These are phyloP conservation scores for Fusarium keratoplasticum DNA, from an alignment of 2,329 filamentous ascomycete genomes.

Conservation along the genomic window DNA sequence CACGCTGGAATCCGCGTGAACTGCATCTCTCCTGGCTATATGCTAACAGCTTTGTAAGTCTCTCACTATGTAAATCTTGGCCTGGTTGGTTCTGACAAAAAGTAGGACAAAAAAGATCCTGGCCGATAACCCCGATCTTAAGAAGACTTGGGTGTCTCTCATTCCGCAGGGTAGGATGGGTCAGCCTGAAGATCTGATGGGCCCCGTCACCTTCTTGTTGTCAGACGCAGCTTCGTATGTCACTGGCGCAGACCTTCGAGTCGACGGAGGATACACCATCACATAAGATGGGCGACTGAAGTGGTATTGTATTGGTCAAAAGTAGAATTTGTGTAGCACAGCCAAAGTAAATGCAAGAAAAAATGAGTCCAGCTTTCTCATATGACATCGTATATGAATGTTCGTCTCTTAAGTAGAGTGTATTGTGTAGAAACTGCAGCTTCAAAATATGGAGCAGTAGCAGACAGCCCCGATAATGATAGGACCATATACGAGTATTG, in stretches of 20 bases:
- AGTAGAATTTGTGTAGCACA: background rate
- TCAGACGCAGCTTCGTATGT: constrained; percentile 83
- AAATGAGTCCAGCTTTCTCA: background rate
- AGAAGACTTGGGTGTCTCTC: constrained; percentile 88
- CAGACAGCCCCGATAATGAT: background rate
- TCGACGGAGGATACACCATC: constrained; percentile 86
- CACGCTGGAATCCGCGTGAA: constrained; percentile 89
- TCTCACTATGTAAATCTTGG: accelerated
- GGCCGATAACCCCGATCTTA: constrained; percentile 93
- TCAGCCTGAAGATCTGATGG: constrained; percentile 89
- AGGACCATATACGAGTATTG: background rate
- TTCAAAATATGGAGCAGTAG: background rate
- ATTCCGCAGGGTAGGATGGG: constrained; percentile 97
- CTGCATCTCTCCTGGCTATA: constrained; percentile 94
- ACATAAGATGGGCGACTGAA: constrained; percentile 62
- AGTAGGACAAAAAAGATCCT: constrained; percentile 89
- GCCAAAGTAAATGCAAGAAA: background rate
- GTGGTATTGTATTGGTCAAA: background rate
- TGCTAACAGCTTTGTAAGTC: constrained; percentile 89
- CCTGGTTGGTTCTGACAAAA: background rate
- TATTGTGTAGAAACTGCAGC: background rate
- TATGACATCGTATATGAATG: background rate
- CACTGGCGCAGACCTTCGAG: constrained; percentile 77
- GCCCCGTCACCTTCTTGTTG: constrained; percentile 86
- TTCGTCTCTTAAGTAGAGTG: background rate